Evolutionary conservation across 2,329 filamentous ascomycete species (phyloP).

Genomic region (Colletotrichum sp.): DNA sequence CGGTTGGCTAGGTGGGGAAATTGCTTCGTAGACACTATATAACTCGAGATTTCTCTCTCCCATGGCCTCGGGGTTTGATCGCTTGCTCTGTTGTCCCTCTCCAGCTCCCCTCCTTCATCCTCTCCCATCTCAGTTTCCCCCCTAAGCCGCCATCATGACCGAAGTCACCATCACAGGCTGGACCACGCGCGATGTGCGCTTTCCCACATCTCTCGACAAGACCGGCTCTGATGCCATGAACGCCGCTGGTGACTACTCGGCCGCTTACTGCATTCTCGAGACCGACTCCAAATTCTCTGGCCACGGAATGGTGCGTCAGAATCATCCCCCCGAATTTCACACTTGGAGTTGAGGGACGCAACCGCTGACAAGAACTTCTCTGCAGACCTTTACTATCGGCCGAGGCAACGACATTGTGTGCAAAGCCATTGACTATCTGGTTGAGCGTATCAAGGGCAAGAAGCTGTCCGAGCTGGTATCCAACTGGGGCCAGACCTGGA

Average conservation of each 20-base stretch:
- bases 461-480: conserved; percentile 78
- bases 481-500: conserved; percentile 89
- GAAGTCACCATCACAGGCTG: conserved; percentile 77
- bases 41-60: neutral
- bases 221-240: conserved; percentile 99
- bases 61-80: neutral
- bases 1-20: neutral
- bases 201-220: conserved; percentile 92
- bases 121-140: neutral
- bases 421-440: conserved; percentile 79
- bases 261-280: conserved; percentile 91
- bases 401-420: conserved; percentile 94
- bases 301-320: conserved; percentile 76
- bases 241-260: conserved; percentile 87
- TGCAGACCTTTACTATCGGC: conserved; percentile 78
- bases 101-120: neutral
- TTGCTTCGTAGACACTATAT: conserved; percentile 13
- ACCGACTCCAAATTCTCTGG: conserved; percentile 76
- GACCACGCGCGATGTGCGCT: conserved; percentile 75
- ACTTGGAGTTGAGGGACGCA: neutral
- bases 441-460: conserved; percentile 75
- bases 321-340: neutral
- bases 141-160: conserved; percentile 38
- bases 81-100: neutral
- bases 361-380: neutral